phyloP scores from a whole-genome alignment of 1,139 yeast species.

The Saccharomyces pastorianus region DNA sequence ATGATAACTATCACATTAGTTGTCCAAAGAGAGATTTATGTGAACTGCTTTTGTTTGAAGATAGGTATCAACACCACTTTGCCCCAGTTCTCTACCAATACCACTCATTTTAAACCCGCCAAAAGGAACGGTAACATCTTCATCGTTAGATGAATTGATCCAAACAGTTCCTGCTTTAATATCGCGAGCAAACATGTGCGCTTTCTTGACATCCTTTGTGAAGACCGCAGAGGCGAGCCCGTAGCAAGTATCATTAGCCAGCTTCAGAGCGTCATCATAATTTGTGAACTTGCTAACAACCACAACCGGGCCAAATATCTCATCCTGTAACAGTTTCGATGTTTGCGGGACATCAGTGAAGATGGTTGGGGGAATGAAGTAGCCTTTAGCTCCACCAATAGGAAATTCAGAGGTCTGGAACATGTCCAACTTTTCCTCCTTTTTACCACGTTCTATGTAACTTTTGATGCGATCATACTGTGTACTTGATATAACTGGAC shows the following conservation, averaged over 20 bases:
- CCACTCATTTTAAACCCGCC: slow-evolving; percentile 82
- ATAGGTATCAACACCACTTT: slow-evolving; percentile 67
- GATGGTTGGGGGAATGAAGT: slow-evolving; percentile 59
- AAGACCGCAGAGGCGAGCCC: slow-evolving; percentile 79
- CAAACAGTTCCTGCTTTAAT: slow-evolving; percentile 79
- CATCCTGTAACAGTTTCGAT: slow-evolving; percentile 51
- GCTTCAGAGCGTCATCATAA: slow-evolving; percentile 60
- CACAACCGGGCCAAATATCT: slow-evolving; percentile 90
- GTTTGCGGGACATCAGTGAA: slow-evolving; percentile 50
- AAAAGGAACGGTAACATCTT: slow-evolving; percentile 69
- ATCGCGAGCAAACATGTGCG: slow-evolving; percentile 54
- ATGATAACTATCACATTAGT: not conserved
- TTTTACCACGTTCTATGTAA: slow-evolving; percentile 60
- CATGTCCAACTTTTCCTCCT: slow-evolving; percentile 38
- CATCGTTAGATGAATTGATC: slow-evolving; percentile 78
- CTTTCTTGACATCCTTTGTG: slow-evolving; percentile 53
- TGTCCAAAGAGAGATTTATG: slow-evolving; percentile 38
- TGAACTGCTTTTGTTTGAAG: slow-evolving; percentile 77
- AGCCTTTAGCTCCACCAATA: slow-evolving; percentile 40
- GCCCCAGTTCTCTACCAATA: slow-evolving; percentile 82
- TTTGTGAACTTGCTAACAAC: slow-evolving; percentile 62
- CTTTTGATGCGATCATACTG: slow-evolving; percentile 47
- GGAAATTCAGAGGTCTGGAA: not conserved
- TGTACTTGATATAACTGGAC: slow-evolving; percentile 66
- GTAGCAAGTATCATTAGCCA: slow-evolving; percentile 67